Percentiles rank a stretch among this genome's conserved stretches.
Evolutionary conservation across 306 rosid species (phyloP).

Genomic region (cucumber (Cucumis sativus)): DNA sequence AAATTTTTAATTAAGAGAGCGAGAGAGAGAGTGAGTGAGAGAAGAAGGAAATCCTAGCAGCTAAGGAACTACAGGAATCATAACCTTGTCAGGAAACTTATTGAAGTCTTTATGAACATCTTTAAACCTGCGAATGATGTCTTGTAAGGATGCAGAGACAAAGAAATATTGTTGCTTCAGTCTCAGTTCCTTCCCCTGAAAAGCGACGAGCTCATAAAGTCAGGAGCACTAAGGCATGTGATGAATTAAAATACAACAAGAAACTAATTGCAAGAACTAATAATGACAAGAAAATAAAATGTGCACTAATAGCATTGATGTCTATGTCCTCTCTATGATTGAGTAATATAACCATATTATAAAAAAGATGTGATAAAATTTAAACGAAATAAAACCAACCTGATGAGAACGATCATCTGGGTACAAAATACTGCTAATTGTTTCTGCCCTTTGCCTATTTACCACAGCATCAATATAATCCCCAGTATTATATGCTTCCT

Average conservation of each 20-base stretch:
- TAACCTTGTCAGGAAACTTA: slow-evolving; percentile 60
- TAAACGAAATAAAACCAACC: slow-evolving; percentile 22
- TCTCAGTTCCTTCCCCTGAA: slow-evolving; percentile 67
- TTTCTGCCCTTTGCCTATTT: slow-evolving; percentile 57
- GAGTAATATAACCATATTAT: background rate
- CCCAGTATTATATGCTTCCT: slow-evolving; percentile 73
- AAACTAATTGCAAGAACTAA: background rate
- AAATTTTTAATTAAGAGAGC: no score
- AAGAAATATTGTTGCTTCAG: slow-evolving; percentile 65
- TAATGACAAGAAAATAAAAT: background rate
- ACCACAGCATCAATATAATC: slow-evolving; percentile 64
- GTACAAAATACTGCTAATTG: slow-evolving; percentile 58
- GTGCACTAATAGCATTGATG: background rate
- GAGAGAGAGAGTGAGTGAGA: no score
- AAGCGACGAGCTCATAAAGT: slow-evolving; percentile 9
- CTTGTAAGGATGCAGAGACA: slow-evolving; percentile 65
- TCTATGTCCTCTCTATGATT: background rate
- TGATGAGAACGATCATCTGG: slow-evolving; percentile 72
- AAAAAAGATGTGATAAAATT: background rate
- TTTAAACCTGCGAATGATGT: slow-evolving; percentile 64
- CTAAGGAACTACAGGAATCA: slow-evolving; percentile 3
- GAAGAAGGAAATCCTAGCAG: background rate
- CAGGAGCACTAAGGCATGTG: slow-evolving; percentile 4
- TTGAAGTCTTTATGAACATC: slow-evolving; percentile 42
- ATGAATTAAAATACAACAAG: background rate